These are phyloP conservation scores for Hericium erinaceus DNA, from an alignment of 768 basidiomycete genomes.

Conservation along the genomic window DNA sequence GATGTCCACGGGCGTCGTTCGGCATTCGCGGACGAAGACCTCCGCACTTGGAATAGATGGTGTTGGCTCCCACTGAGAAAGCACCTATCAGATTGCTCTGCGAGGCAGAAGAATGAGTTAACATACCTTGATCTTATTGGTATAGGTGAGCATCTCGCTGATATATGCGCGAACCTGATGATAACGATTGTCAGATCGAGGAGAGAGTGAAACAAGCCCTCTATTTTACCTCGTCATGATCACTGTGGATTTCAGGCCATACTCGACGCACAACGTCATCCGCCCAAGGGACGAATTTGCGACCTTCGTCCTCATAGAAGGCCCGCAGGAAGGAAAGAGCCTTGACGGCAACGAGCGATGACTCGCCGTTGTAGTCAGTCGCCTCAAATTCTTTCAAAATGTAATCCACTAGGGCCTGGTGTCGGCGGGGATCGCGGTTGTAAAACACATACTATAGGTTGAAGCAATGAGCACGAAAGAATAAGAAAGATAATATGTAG, in stretches of 20 bases:
- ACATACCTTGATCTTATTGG: conserved; percentile 60
- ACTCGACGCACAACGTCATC: conserved; percentile 56
- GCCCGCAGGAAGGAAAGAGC: conserved; percentile 58
- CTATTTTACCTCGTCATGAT: conserved; percentile 64
- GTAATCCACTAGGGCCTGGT: conserved; percentile 72
- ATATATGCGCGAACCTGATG: conserved; percentile 63
- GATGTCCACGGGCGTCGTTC: conserved; percentile 38
- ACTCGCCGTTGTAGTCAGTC: conserved; percentile 73
- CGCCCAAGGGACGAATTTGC: conserved; percentile 77
- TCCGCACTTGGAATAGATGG: conserved; percentile 54
- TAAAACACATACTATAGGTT: conserved; percentile 58
- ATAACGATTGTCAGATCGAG: conserved; percentile 2
- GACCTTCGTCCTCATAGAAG: conserved; percentile 64
- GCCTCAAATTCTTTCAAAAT: conserved; percentile 52
- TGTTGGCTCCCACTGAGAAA: conserved; percentile 48
- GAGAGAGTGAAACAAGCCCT: conserved; percentile 5
- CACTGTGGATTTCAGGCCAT: conserved; percentile 63
- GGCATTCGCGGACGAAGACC: conserved; percentile 61
- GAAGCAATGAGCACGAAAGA: not conserved
- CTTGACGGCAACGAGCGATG: conserved; percentile 74
- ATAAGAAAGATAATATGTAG: not conserved
- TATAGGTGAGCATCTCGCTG: conserved; percentile 63
- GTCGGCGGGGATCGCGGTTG: conserved; percentile 73
- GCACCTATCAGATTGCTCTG: not conserved
- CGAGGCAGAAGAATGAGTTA: not conserved